A percentile compares a stretch with the other conserved stretches of the same genome.
These are phyloP conservation scores for Triglochin maritima DNA, from an alignment of 106 monocot species.

Conservation along the genomic window DNA sequence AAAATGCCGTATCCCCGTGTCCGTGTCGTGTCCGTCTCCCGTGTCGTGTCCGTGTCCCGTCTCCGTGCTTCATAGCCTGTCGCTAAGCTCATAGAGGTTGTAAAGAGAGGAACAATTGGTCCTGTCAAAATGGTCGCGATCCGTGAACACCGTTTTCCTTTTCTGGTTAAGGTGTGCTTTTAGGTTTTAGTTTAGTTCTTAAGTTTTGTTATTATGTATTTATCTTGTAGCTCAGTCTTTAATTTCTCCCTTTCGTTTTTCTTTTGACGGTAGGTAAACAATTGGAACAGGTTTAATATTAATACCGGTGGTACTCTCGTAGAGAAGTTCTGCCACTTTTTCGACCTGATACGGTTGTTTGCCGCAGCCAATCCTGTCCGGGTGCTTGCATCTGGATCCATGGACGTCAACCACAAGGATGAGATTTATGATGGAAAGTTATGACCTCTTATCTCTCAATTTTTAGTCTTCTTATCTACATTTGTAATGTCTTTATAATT, in stretches of 20 bases:
- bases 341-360: constrained; percentile 91
- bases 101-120: constrained; percentile 54
- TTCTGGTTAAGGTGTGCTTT: constrained; percentile 77
- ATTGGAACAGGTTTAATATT: constrained; percentile 89
- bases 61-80: too few relatives aligned
- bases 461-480: not conserved
- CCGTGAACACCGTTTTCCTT: constrained; percentile 94
- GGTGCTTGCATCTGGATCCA: constrained; percentile 87
- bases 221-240: too few relatives aligned
- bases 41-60: too few relatives aligned
- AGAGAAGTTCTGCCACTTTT: constrained; percentile 97
- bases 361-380: constrained; percentile 77
- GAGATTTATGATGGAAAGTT: constrained; percentile 93
- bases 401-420: constrained; percentile 95
- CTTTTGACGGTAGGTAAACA: constrained; percentile 42
- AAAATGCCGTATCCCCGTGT: too few relatives aligned
- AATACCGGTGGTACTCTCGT: constrained; percentile 88
- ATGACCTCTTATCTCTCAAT: not conserved
- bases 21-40: too few relatives aligned
- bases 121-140: constrained; percentile 87
- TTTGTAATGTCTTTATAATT: not conserved
- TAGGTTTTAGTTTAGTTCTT: too few relatives aligned
- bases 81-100: constrained; percentile 72
- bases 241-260: too few relatives aligned
- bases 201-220: too few relatives aligned